These are phyloP conservation scores for Pyricularia pennisetigena DNA, from an alignment of 2,329 filamentous ascomycete species.

Conservation along the genomic window DNA sequence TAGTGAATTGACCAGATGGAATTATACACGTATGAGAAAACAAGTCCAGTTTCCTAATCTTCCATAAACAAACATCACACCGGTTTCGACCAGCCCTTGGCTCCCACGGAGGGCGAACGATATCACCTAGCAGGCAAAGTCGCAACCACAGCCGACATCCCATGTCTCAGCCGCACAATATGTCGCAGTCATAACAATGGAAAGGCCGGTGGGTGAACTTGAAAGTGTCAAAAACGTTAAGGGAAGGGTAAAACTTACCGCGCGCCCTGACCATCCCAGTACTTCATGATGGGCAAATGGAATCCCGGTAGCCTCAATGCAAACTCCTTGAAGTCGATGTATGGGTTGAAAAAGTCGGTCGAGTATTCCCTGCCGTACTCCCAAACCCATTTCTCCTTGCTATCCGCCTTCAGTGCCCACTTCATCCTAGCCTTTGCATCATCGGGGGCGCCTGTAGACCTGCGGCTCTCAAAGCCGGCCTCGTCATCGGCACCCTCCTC, in stretches of 20 bases:
- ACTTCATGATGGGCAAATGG: conserved; percentile 61
- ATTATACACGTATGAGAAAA: conserved; percentile 9
- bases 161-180: conserved; percentile 4
- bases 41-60: conserved; percentile 5
- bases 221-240: not conserved
- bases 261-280: conserved; percentile 71
- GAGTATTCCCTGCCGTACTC: conserved; percentile 41
- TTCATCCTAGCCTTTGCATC: conserved; percentile 45
- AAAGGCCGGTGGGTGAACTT: conserved; percentile 12
- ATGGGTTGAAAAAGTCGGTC: conserved; percentile 78
- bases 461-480: conserved; percentile 35
- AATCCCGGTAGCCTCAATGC: conserved; percentile 64
- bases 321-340: conserved; percentile 74
- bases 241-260: conserved; percentile 41
- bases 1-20: conserved; percentile 10
- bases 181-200: not conserved
- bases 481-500: conserved; percentile 54
- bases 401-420: conserved; percentile 41
- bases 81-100: not conserved
- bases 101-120: not conserved
- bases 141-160: not conserved
- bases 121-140: not conserved
- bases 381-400: conserved; percentile 44
- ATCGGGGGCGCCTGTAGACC: conserved; percentile 38
- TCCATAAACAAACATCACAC: not conserved